Conservation (phyloP, 192 early-diverging fungal genomes). For the Lunasporangiospora selenospora region DNA sequence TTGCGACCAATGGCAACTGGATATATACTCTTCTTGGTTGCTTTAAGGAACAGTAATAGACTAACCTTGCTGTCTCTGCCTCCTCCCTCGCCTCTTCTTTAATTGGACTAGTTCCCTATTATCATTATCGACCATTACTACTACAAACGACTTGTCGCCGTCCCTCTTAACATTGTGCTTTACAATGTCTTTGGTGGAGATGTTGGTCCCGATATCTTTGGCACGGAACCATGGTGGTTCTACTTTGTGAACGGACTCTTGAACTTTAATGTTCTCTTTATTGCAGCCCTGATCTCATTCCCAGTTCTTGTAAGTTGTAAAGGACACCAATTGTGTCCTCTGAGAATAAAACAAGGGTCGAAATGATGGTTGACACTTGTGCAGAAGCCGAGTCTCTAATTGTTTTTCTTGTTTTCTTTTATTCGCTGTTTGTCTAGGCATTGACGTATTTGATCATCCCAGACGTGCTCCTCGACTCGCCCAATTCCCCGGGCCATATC, state of each 20-base stretch:
- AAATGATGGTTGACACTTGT: no score
- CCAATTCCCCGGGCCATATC: constrained; percentile 18
- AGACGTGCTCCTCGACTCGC: constrained; percentile 44
- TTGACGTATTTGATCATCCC: constrained; percentile 53
- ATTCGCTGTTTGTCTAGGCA: no score
- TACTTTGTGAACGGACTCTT: constrained; percentile 90
- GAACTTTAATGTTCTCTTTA: constrained; percentile 89
- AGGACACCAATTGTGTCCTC: no score
- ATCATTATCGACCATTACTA: constrained; percentile 76
- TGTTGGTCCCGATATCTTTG: constrained; percentile 79
- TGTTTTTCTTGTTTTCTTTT: no score
- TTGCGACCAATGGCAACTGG: no score
- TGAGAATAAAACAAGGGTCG: no score
- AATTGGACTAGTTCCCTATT: constrained; percentile 60
- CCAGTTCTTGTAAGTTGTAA: constrained; percentile 71
- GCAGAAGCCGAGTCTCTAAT: no score
- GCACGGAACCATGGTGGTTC: constrained; percentile 84
- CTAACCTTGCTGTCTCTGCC: neutral
- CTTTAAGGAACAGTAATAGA: neutral
- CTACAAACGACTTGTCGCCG: constrained; percentile 74
- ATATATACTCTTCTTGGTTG: neutral
- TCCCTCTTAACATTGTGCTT: constrained; percentile 86
- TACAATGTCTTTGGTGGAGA: constrained; percentile 90
- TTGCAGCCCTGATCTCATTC: constrained; percentile 70
- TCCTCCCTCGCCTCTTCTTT: constrained; percentile 6